These are phyloP conservation scores for Globisporangium recalcitrans DNA, from an alignment of 352 stramenopile genomes.

Conservation along the genomic window DNA sequence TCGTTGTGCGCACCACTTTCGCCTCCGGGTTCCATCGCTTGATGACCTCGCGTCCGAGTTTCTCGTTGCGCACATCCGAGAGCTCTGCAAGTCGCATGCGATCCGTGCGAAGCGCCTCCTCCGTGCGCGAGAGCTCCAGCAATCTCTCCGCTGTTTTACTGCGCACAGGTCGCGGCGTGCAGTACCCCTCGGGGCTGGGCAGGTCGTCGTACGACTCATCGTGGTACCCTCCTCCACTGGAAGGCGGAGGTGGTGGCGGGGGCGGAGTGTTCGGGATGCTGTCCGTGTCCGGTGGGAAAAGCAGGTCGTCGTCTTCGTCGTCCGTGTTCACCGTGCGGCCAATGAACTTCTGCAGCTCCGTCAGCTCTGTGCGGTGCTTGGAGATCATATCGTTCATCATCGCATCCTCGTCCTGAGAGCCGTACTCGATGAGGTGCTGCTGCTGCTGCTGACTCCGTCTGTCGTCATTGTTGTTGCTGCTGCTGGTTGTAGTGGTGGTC, in stretches of 20 bases:
- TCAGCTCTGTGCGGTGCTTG: constrained; percentile 47
- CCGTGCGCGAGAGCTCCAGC: constrained; percentile 39
- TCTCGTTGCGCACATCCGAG: constrained; percentile 59
- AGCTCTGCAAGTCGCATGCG: constrained; percentile 76
- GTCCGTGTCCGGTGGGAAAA: constrained; percentile 11
- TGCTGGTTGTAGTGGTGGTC: background rate
- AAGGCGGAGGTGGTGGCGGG: constrained; percentile 7
- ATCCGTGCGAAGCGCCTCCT: constrained; percentile 45
- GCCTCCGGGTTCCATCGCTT: constrained; percentile 40
- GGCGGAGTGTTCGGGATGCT: constrained; percentile 22
- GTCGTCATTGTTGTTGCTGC: background rate
- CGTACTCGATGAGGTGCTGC: constrained; percentile 6
- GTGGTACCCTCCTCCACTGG: constrained; percentile 7
- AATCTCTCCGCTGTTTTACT: constrained; percentile 41
- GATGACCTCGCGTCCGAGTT: constrained; percentile 31
- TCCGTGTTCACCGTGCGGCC: constrained; percentile 15
- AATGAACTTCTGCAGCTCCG: constrained; percentile 50
- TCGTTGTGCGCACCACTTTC: constrained; percentile 19
- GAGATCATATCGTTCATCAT: constrained; percentile 48
- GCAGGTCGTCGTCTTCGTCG: constrained; percentile 20
- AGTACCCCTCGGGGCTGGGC: constrained; percentile 21
- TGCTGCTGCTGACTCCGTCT: background rate
- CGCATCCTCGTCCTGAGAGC: constrained; percentile 33
- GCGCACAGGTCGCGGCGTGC: constrained; percentile 30
- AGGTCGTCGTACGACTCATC: constrained; percentile 21